Evolutionary conservation across 164 flowering plant genomes (phyloP).

Genomic region (Brasenia schreberi): DNA sequence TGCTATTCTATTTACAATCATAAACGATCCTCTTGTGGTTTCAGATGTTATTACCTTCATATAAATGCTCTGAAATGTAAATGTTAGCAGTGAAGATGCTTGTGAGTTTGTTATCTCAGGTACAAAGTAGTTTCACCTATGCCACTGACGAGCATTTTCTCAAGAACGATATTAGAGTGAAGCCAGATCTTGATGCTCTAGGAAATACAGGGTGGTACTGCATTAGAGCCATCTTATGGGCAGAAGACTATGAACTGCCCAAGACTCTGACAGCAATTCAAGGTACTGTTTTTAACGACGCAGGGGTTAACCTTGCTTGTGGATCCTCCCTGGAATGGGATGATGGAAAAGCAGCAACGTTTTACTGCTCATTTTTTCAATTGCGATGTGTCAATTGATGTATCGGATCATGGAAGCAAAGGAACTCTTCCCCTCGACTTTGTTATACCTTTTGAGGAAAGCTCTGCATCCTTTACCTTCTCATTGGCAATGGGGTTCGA

Average conservation of each 20-base stretch:
- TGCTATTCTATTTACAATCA: no score
- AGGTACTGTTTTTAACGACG: slow-evolving; percentile 10
- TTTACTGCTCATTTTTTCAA: slow-evolving; percentile 22
- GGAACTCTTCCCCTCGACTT: slow-evolving; percentile 24
- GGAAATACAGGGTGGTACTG: slow-evolving; percentile 43
- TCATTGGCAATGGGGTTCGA: slow-evolving; percentile 9
- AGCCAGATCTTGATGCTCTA: slow-evolving; percentile 30
- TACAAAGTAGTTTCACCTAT: slow-evolving; percentile 14
- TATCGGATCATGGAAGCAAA: slow-evolving; percentile 15
- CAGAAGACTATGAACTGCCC: slow-evolving; percentile 26
- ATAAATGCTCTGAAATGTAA: not conserved
- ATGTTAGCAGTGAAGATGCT: not conserved
- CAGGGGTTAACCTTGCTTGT: slow-evolving; percentile 23
- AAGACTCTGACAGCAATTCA: slow-evolving; percentile 24
- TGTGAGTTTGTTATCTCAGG: slow-evolving; percentile 9
- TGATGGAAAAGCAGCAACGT: slow-evolving; percentile 29
- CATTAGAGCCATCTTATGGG: slow-evolving; percentile 30
- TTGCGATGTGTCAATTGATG: slow-evolving; percentile 17
- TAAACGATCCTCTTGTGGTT: no score
- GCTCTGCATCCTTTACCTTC: slow-evolving; percentile 8
- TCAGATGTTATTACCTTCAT: no score
- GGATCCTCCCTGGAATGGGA: slow-evolving; percentile 24
- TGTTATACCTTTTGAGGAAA: slow-evolving; percentile 17
- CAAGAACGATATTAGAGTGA: slow-evolving; percentile 23
- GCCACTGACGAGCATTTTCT: slow-evolving; percentile 14